Base-by-base conservation (phyloP, 2,329 filamentous ascomycete species). In the Bipolaris gigantea region DNA sequence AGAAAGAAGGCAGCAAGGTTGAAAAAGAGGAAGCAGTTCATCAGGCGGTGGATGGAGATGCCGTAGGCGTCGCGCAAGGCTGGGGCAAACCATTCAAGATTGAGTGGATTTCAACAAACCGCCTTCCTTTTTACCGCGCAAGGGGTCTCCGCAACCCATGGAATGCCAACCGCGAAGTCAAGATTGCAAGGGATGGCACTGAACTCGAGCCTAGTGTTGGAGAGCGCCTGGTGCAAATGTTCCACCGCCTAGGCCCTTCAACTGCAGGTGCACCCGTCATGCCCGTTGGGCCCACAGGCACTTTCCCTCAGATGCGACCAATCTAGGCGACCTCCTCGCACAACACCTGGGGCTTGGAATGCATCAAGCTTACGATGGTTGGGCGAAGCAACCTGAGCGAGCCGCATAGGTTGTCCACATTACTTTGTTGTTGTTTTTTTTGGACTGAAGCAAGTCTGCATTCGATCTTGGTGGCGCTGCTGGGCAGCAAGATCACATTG, bases 91-190 rank as follows among this genome's bases (percentile, higher is more conserved):
- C 92, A 0, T 97, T 97, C 79, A 86, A 86, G 64, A 83, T 97
- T 41, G 87, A 95, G 75, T 97, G 93, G 93, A 73, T 95, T 7
- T 95, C 90, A 11, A 95, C 89, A 5, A 85, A 83, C 50, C 84
- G 87, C 33, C 81, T 97, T 5, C 92, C 93, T 0, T 97, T 97
- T 70, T 95, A 94, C 72, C 85, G 89, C 39, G 96, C 92, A 0
- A 81, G 92, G 59, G 92, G 93, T 0, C 76, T 97, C 50, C 84
- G 92, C 32, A 97, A 97, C 70, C 89, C 91, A 0, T 96, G 92
- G 90, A 97, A 97, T 73, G 89, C 90, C 4, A 96, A 97, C 68
- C 81, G 93, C 48, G 93, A 97, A 70, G 90, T 97, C 58, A 97
- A 97, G 75, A 96, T 97, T 69, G 93, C 93, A 21, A 83, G 93